Conservation (phyloP, 768 basidiomycete species). For the Podaxis rugospora region DNA sequence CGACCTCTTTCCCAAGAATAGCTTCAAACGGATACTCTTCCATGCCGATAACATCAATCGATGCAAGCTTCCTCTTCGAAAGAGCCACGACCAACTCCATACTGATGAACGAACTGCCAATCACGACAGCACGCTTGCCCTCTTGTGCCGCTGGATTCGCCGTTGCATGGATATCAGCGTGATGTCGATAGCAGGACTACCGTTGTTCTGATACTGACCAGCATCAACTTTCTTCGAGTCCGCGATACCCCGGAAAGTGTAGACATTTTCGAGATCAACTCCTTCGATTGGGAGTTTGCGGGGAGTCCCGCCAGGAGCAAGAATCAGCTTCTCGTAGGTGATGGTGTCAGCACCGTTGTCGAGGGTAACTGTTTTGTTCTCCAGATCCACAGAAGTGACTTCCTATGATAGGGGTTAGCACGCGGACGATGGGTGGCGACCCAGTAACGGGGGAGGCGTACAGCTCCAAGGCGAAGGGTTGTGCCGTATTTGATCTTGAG, state of each 20-base stretch:
- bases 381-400: slow-evolving; percentile 66
- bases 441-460: slow-evolving; percentile 23
- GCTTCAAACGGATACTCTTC: slow-evolving; percentile 75
- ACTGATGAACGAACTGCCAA: slow-evolving; percentile 88
- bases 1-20: slow-evolving; percentile 80
- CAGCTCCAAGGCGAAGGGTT: slow-evolving; percentile 56
- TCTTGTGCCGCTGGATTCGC: slow-evolving; percentile 51
- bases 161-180: slow-evolving; percentile 5
- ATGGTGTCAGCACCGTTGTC: slow-evolving; percentile 55
- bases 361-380: slow-evolving; percentile 57
- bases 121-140: slow-evolving; percentile 73
- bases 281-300: slow-evolving; percentile 76
- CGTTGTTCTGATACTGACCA: slow-evolving; percentile 33
- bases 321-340: slow-evolving; percentile 71
- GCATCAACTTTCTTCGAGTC: slow-evolving; percentile 71
- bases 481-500: slow-evolving; percentile 73
- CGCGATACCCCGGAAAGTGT: slow-evolving; percentile 64
- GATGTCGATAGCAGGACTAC: neutral
- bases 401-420: slow-evolving; percentile 32
- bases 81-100: slow-evolving; percentile 88
- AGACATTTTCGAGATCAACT: slow-evolving; percentile 69
- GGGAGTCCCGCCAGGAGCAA: slow-evolving; percentile 74
- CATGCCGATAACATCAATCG: slow-evolving; percentile 82
- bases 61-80: slow-evolving; percentile 68
- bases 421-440: neutral